Evolutionary conservation across 495 filamentous ascomycete genomes (phyloP).

Genomic region (Talaromyces thailandensis): DNA sequence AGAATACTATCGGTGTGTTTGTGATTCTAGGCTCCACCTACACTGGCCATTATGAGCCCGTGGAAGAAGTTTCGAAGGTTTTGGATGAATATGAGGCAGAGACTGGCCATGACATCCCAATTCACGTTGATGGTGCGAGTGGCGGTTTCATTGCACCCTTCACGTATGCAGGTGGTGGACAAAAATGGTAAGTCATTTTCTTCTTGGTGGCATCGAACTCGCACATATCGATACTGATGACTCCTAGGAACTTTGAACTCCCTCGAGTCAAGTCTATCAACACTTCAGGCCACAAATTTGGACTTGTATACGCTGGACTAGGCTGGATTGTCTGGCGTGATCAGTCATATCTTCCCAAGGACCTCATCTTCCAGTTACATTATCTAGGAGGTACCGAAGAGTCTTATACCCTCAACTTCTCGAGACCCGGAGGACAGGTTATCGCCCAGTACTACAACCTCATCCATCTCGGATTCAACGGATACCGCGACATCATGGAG

Average conservation of each 20-base stretch:
- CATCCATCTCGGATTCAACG: constrained; percentile 60
- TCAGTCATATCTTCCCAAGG: constrained; percentile 55
- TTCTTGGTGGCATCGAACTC: neutral
- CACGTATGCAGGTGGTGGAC: constrained; percentile 48
- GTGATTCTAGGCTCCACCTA: constrained; percentile 68
- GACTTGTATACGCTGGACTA: constrained; percentile 61
- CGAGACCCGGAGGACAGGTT: constrained; percentile 60
- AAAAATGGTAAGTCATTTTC: constrained; percentile 41
- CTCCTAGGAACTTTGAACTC: constrained; percentile 54
- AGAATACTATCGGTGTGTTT: constrained; percentile 74
- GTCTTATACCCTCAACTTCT: constrained; percentile 70
- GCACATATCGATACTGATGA: neutral
- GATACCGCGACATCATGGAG: constrained; percentile 60
- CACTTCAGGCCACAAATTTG: constrained; percentile 65
- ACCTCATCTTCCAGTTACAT: constrained; percentile 65
- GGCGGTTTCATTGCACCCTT: constrained; percentile 72
- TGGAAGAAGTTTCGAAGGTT: constrained; percentile 56
- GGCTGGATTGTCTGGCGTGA: constrained; percentile 74
- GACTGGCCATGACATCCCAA: constrained; percentile 59
- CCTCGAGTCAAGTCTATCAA: constrained; percentile 71
- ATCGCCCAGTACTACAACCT: constrained; percentile 73
- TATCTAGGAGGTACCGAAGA: constrained; percentile 69
- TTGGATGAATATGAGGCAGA: constrained; percentile 56
- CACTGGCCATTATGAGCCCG: constrained; percentile 70
- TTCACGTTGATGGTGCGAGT: constrained; percentile 67